These are phyloP conservation scores for Bacidia rubella DNA, from an alignment of 495 filamentous ascomycete species.

Conservation along the genomic window DNA sequence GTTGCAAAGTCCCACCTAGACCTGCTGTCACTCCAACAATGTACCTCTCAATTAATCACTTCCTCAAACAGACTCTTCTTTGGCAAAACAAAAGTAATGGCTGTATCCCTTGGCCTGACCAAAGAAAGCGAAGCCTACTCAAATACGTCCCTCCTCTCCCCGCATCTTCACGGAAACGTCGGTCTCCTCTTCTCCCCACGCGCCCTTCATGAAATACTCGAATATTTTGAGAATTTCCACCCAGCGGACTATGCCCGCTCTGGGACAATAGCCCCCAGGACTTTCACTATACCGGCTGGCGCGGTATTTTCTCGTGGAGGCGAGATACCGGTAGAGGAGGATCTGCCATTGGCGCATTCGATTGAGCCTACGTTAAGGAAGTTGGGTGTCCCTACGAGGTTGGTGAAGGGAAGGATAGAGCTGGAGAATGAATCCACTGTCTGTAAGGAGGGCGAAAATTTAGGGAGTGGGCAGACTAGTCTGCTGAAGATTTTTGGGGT, in stretches of 20 bases:
- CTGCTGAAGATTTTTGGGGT: conserved; percentile 90
- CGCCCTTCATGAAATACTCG: conserved; percentile 41
- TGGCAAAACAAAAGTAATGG: conserved; percentile 97
- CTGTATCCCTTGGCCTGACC: conserved; percentile 67
- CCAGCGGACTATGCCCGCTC: conserved; percentile 81
- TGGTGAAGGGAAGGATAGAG: conserved; percentile 77
- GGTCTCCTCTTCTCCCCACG: conserved; percentile 85
- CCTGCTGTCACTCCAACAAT: not conserved
- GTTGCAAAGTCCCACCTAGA: not conserved
- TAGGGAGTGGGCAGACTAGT: conserved; percentile 81
- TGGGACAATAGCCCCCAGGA: conserved; percentile 56
- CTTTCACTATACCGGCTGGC: conserved; percentile 66
- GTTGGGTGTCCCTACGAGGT: conserved; percentile 73
- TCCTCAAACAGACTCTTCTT: conserved; percentile 58
- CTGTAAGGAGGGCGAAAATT: conserved; percentile 64
- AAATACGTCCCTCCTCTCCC: conserved; percentile 52
- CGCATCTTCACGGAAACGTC: conserved; percentile 66
- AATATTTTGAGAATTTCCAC: conserved; percentile 53
- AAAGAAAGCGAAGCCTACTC: conserved; percentile 64
- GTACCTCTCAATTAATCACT: not conserved
- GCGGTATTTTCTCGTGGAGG: conserved; percentile 60
- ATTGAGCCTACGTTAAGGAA: conserved; percentile 78
- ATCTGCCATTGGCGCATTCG: conserved; percentile 74
- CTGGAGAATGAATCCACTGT: conserved; percentile 66
- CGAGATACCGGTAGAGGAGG: conserved; percentile 63